phyloP scores from a whole-genome alignment of 129 eudicot species.

The Heracleum sosnowskyi region DNA sequence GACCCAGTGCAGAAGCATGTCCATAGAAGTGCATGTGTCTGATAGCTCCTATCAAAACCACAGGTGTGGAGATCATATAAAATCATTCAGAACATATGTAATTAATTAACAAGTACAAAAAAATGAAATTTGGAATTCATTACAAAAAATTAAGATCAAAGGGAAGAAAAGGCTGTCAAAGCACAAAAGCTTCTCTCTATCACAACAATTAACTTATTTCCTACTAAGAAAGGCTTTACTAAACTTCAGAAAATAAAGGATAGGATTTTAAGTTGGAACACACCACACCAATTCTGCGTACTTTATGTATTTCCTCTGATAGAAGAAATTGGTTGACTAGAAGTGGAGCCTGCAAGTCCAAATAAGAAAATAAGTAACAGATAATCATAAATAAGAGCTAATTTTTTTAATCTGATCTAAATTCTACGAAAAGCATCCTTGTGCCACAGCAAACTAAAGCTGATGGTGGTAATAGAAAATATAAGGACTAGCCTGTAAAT shows the following conservation, averaged over 20 bases:
- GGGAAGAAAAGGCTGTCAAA: not conserved
- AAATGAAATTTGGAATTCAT: not conserved
- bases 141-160: not conserved
- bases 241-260: not conserved
- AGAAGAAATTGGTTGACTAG: constrained; percentile 51
- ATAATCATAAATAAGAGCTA: not conserved
- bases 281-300: constrained; percentile 56
- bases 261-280: constrained; percentile 7
- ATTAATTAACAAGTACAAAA: not conserved
- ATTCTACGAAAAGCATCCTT: not conserved
- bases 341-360: constrained; percentile 70
- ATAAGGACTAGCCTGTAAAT: constrained; percentile 59
- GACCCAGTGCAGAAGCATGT: constrained; percentile 82
- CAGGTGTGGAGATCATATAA: constrained; percentile 2
- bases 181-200: not conserved
- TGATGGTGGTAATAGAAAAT: not conserved
- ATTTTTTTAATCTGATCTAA: not conserved
- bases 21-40: constrained; percentile 39
- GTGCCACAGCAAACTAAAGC: not conserved
- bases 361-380: not conserved
- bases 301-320: constrained; percentile 50
- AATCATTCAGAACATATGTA: not conserved
- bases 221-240: not conserved
- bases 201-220: not conserved
- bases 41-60: constrained; percentile 34